Evolutionary conservation across 257 asterid species (phyloP).

Genomic region (Nicotiana otophora): DNA sequence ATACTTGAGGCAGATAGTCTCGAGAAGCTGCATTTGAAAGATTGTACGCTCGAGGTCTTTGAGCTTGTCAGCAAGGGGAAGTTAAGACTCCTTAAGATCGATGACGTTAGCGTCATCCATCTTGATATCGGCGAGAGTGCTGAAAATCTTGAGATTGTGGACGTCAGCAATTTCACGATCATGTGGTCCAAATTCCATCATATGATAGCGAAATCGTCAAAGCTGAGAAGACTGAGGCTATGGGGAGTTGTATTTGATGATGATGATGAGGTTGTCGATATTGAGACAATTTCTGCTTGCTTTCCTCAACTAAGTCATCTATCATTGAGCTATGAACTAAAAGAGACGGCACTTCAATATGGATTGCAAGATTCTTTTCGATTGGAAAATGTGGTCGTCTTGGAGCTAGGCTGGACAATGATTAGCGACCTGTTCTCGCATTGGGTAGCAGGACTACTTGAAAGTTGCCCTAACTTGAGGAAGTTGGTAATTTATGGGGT

Average conservation of each 20-base stretch:
- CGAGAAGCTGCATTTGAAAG: constrained; percentile 81
- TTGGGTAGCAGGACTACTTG: constrained; percentile 77
- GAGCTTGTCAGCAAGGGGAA: constrained; percentile 80
- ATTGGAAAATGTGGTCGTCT: constrained; percentile 59
- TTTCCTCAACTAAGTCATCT: constrained; percentile 69
- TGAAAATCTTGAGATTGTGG: constrained; percentile 79
- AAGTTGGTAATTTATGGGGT: constrained; percentile 76
- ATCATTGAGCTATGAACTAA: constrained; percentile 69
- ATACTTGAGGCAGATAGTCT: constrained; percentile 74
- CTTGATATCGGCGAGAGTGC: constrained; percentile 80
- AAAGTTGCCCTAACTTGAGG: constrained; percentile 65
- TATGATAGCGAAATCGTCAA: constrained; percentile 79
- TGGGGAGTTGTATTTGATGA: constrained; percentile 95
- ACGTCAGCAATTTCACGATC: constrained; percentile 87
- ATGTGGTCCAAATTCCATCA: constrained; percentile 88
- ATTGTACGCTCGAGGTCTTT: constrained; percentile 76
- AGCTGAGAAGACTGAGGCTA: constrained; percentile 64
- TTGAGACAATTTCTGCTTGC: constrained; percentile 78
- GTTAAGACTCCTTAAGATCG: constrained; percentile 61
- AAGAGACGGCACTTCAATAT: constrained; percentile 62
- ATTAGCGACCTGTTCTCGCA: constrained; percentile 59
- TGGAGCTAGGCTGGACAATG: constrained; percentile 93
- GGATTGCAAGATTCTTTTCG: constrained; percentile 66
- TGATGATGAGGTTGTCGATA: constrained; percentile 81
- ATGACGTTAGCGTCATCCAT: constrained; percentile 92